A percentile compares a stretch with the other conserved stretches of the same genome.
Conservation (phyloP, 805 yeast genomes). For the Grigorovia humatica region DNA sequence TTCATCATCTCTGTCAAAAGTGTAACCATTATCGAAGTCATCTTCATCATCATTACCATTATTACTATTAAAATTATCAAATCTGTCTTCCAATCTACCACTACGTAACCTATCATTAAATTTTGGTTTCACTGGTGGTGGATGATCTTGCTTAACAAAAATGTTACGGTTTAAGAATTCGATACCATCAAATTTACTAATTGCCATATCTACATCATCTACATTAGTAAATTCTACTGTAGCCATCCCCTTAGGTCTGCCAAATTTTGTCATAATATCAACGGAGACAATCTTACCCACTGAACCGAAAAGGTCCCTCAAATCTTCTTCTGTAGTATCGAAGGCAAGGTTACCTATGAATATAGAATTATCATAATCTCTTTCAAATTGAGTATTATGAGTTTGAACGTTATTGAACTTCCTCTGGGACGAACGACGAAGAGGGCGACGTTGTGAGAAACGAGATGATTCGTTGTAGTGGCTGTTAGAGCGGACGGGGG, state of each 20-base stretch:
- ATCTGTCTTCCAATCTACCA: conserved; percentile 1
- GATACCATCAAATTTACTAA: conserved; percentile 53
- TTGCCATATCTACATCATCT: conserved; percentile 62
- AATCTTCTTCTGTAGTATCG: conserved; percentile 45
- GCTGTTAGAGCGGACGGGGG: neutral
- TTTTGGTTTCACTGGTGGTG: conserved; percentile 58
- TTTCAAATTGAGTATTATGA: conserved; percentile 20
- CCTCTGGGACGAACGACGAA: neutral
- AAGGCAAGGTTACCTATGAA: conserved; percentile 69
- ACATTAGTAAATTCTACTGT: conserved; percentile 69
- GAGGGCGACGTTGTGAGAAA: conserved; percentile 7
- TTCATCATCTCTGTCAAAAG: neutral
- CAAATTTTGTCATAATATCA: conserved; percentile 66
- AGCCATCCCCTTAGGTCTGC: conserved; percentile 82
- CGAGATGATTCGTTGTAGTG: neutral
- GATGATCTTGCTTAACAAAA: conserved; percentile 83
- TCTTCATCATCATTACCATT: neutral
- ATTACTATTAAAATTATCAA: neutral
- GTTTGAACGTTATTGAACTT: neutral
- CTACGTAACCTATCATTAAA: conserved; percentile 33
- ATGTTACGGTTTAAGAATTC: conserved; percentile 66
- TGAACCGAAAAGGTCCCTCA: conserved; percentile 49
- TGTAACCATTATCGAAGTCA: neutral
- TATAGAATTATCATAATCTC: conserved; percentile 57
- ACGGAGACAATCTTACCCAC: conserved; percentile 65